A percentile compares a stretch with the other conserved stretches of the same genome.
Conservation (phyloP, 2,329 filamentous ascomycete genomes). For the Diatrype stigma region DNA sequence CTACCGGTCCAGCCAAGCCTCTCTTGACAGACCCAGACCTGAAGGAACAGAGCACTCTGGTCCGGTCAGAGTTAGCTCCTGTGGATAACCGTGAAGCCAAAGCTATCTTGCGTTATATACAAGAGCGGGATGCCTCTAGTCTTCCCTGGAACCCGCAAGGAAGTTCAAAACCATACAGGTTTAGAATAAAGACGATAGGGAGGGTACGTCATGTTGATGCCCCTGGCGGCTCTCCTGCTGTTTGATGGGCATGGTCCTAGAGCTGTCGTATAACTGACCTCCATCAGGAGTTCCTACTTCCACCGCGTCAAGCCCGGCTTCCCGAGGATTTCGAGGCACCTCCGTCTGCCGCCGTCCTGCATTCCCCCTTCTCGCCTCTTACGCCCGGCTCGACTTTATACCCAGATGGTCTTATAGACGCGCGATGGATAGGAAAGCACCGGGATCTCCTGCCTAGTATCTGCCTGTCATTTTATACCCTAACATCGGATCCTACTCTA, state of each 20-base stretch:
- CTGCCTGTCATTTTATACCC: conserved; percentile 74
- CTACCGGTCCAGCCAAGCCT: conserved; percentile 36
- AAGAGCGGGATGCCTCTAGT: conserved; percentile 58
- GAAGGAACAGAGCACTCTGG: conserved; percentile 53
- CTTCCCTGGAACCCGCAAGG: conserved; percentile 65
- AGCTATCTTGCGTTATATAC: conserved; percentile 62
- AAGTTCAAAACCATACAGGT: conserved; percentile 49
- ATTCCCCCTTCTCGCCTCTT: conserved; percentile 88
- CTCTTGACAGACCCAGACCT: conserved; percentile 44
- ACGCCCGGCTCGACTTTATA: conserved; percentile 79
- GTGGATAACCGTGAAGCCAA: conserved; percentile 63
- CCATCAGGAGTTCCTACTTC: conserved; percentile 49
- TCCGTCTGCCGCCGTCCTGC: conserved; percentile 55
- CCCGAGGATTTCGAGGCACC: conserved; percentile 47
- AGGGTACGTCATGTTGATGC: conserved; percentile 83
- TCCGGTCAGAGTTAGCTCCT: conserved; percentile 67
- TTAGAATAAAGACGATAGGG: conserved; percentile 69
- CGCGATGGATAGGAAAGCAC: conserved; percentile 83
- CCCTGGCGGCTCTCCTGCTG: no score
- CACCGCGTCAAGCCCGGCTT: conserved; percentile 52
- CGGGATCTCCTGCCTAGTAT: conserved; percentile 78
- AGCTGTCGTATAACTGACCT: no score
- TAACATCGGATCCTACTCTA: conserved; percentile 68
- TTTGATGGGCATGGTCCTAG: no score
- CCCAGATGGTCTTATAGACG: conserved; percentile 82